Evolutionary conservation across 192 early-diverging fungal genomes (phyloP), one percentile per base, ranked within the genome.

Genomic region (Radiomyces spectabilis): DNA sequence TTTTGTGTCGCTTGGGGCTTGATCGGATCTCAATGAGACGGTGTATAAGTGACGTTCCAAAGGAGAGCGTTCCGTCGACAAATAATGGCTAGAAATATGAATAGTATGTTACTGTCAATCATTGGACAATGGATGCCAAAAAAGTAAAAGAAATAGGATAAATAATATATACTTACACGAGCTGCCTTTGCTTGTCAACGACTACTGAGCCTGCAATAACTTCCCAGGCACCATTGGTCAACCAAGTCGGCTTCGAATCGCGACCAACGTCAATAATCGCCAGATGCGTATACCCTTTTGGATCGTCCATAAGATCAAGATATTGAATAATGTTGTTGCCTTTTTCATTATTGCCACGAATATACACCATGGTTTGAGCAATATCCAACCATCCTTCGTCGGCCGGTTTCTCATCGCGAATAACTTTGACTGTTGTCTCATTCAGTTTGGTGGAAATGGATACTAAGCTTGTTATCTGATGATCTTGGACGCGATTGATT

Each of bases 401-500:
- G 10, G 61, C 57, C 10, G 87, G 77, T 46, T 74, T 82, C 57
- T 76, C 79, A 52, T 87, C 84, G 4, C 78, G 72, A 25, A 83
- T 73, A 13, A 75, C 76, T 3, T 52, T 58, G 1, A 53, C 60
- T 4, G 41, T 49, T 16, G 43, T 34, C 3, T 39, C 34, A 18
- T 24, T 1, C 8, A 62, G 22, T 21, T 27, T n/a, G 24, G 24
- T 5, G 7, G 49, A 13, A 15, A 62, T 12, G 29, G 50, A 63
- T 5, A 84, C 82, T 26, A 92, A 42, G 48, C 81, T 91, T 22
- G 91, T 64, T n/a, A 79, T 75, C 57, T 83, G 72, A 6, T 85
- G 79, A 61, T 94, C 90, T 59, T 98, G 96, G 19, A 97, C 85
- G 19, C 96, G 75, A 57, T 98, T 98, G 69, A 88, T 90, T 30